Evolutionary conservation across 1,139 yeast species (phyloP).

Genomic region (Candida labiduridarum): DNA sequence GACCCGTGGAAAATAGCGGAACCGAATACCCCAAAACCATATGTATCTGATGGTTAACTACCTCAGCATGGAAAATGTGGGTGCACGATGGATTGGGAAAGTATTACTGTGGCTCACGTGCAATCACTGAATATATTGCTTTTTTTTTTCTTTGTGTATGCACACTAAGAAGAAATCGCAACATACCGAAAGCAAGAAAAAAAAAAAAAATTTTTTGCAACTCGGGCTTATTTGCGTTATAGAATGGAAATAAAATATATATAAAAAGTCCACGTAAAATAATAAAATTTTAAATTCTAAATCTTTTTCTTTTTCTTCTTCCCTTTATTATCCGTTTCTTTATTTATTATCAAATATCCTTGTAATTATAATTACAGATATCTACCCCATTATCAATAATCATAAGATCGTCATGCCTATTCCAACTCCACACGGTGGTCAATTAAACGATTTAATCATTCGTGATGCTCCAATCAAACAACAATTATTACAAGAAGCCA

Average conservation of each 20-base stretch:
- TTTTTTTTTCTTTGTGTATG: constrained; percentile 1
- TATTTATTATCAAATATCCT: neutral
- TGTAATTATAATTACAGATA: neutral
- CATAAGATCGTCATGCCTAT: constrained; percentile 42
- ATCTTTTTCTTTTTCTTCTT: neutral
- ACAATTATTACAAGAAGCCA: constrained; percentile 57
- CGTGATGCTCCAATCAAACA: constrained; percentile 71
- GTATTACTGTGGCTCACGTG: constrained; percentile 6
- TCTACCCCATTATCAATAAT: too few species aligned
- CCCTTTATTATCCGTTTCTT: neutral
- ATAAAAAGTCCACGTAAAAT: neutral
- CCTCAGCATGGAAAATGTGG: neutral
- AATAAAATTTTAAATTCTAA: neutral
- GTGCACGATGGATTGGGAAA: neutral
- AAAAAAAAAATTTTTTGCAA: neutral
- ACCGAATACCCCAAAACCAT: too few species aligned
- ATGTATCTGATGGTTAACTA: neutral
- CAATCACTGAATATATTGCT: constrained; percentile 5
- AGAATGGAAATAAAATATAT: too few species aligned
- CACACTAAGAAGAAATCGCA: neutral
- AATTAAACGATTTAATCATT: constrained; percentile 77
- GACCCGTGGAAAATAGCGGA: too few species aligned
- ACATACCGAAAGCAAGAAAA: neutral
- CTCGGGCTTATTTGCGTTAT: neutral
- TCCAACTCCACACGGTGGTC: constrained; percentile 92